Evolutionary conservation across 257 asterid genomes (phyloP), one percentile per base, ranked within the genome.

Genomic region (Haberlea rhodopensis): DNA sequence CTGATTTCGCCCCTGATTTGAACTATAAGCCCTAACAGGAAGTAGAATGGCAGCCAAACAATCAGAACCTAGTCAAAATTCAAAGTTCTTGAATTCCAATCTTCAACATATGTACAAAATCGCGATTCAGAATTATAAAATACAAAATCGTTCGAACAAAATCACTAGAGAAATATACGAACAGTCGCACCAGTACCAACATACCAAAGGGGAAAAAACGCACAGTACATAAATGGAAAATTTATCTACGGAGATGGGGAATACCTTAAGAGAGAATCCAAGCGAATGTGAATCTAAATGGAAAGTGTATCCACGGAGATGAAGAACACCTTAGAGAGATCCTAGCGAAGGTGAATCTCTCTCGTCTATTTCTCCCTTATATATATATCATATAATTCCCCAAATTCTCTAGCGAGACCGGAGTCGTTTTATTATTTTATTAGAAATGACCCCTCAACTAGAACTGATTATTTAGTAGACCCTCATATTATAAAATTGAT

Each of bases 21-120:
- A n/a, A n/a, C n/a, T n/a, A n/a, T n/a, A 63, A 63, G 48, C 68
- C 57, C 68, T 63, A 48, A 27, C 29, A 18, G n/a, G 11, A 8
- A 51, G 45, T n/a, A n/a, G 6, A 26, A 24, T 57, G 62, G 51
- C 31, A n/a, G 19, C 57, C 37, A 64, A 31, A 49, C 55, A 43
- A n/a, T n/a, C n/a, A n/a, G n/a, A n/a, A n/a, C n/a, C n/a, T n/a
- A n/a, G n/a, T n/a, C n/a, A n/a, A n/a, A n/a, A n/a, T n/a, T n/a
- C n/a, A n/a, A n/a, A n/a, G n/a, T n/a, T n/a, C n/a, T n/a, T n/a
- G n/a, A n/a, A n/a, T n/a, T n/a, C n/a, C n/a, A n/a, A n/a, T n/a
- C n/a, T n/a, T n/a, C n/a, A n/a, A n/a, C n/a, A n/a, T n/a, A n/a
- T n/a, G n/a, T n/a, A n/a, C n/a, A n/a, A n/a, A n/a, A n/a, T n/a